phyloP scores from a whole-genome alignment of 2,329 filamentous ascomycete genomes.

The Epichloe baconii region DNA sequence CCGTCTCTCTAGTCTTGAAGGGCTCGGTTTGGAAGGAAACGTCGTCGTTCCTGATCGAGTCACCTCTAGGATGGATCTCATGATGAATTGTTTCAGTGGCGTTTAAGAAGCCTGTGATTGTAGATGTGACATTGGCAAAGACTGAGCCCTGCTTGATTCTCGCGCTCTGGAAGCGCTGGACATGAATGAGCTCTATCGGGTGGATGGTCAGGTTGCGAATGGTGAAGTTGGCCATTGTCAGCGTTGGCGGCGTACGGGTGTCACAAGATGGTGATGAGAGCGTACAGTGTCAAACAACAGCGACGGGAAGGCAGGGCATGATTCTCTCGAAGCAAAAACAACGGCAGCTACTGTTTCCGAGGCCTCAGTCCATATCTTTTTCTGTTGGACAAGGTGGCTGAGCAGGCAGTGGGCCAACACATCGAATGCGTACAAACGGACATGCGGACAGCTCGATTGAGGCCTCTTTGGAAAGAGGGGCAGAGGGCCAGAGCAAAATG shows the following conservation, averaged over 20 bases:
- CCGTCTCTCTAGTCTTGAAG: constrained; percentile 47
- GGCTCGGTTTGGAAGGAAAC: constrained; percentile 51
- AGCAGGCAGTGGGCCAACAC: neutral
- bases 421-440: neutral
- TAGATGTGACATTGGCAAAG: constrained; percentile 31
- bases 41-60: constrained; percentile 48
- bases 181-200: constrained; percentile 55
- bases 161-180: constrained; percentile 58
- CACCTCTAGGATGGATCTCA: constrained; percentile 33
- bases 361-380: neutral
- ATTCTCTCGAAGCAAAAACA: neutral
- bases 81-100: constrained; percentile 22
- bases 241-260: neutral
- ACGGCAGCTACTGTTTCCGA: neutral
- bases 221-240: constrained; percentile 42
- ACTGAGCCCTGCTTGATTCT: constrained; percentile 29
- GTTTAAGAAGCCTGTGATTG: constrained; percentile 31
- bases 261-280: neutral
- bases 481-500: neutral
- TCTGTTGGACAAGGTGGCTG: neutral
- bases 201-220: constrained; percentile 73
- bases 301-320: neutral
- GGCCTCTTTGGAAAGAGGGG: neutral
- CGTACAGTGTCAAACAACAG: neutral
- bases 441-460: neutral